A percentile compares a stretch with the other conserved stretches of the same genome.
phyloP scores from a whole-genome alignment of 805 yeast genomes.

The Myxozyma geophila region DNA sequence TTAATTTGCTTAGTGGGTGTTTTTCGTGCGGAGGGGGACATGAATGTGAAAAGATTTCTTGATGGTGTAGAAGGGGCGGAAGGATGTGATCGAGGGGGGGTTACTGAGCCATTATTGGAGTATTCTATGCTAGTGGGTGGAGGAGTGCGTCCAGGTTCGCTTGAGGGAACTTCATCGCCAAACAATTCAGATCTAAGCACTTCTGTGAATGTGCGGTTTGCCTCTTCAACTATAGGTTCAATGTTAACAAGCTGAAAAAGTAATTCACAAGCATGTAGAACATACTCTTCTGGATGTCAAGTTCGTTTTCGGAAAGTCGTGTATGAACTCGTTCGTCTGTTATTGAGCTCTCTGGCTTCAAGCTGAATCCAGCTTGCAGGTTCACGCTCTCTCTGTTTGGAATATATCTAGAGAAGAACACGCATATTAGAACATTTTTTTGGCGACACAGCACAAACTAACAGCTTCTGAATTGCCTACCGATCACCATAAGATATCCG shows the following conservation, averaged over 20 bases:
- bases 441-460: neutral
- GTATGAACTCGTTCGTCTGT: slow-evolving; percentile 34
- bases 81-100: slow-evolving; percentile 35
- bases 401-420: slow-evolving; percentile 57
- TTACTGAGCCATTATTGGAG: slow-evolving; percentile 20
- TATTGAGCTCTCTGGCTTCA: slow-evolving; percentile 50
- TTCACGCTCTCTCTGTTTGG: slow-evolving; percentile 88
- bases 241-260: neutral
- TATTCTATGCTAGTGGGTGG: slow-evolving; percentile 29
- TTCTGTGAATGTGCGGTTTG: slow-evolving; percentile 83
- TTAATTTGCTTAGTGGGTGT: slow-evolving; percentile 48
- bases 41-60: slow-evolving; percentile 73
- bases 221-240: slow-evolving; percentile 62
- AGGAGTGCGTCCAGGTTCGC: slow-evolving; percentile 40
- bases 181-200: slow-evolving; percentile 87
- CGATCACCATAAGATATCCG: slow-evolving; percentile 27
- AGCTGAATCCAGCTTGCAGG: slow-evolving; percentile 79
- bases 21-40: slow-evolving; percentile 60
- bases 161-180: slow-evolving; percentile 77
- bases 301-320: slow-evolving; percentile 51
- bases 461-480: neutral
- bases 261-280: neutral
- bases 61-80: slow-evolving; percentile 45
- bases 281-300: slow-evolving; percentile 58
- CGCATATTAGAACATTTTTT: neutral